Base-by-base conservation (phyloP, 2,329 filamentous ascomycete species). In the Dryadomyces quercivorus region DNA sequence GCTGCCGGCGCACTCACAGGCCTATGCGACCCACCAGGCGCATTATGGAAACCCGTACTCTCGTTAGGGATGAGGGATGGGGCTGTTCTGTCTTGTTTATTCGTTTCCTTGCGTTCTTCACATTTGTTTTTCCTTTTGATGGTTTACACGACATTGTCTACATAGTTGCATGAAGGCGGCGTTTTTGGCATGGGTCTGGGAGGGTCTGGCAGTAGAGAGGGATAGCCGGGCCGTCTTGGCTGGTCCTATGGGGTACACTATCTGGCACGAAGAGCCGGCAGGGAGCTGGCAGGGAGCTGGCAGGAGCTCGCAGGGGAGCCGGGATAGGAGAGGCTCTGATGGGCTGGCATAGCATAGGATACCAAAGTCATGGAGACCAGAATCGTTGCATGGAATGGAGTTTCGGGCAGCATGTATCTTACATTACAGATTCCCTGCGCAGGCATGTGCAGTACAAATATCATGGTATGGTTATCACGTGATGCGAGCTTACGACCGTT, bases 1-100 rank as follows among this genome's bases (percentile, higher is more conserved):
- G 34, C 10, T 43, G 5, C 22, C 21, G 9, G 15, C 20, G 7
- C 51, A 48, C 4, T 1, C 18, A 7, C 54, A 52, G 42, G 49
- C 49, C n/a, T 52, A 54, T 15, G 43, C 50, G 44, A 42, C 47
- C 16, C 52, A 53, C 13, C 52, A 55, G 42, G 7, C 20, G 50
- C 50, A 50, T 40, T 40, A 44, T 16, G 21, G 26, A 31, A 31
- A 31, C 26, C 26, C 26, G 20, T 43, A 36, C 15, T 22, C 13
- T 6, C 51, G 46, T 8, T 42, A 50, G 18, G 48, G 36, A 9
- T 36, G 36, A 40, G 36, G 36, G 10, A 12, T 4, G 5, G 36
- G 36, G 2, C 12, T 40, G 10, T 44, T 18, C n/a, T 16, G 16
- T 16, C 42, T n/a, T 44, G 42, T 44, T 13, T n/a, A 7, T n/a